Percentiles rank a stretch among this genome's conserved stretches.
phyloP scores from a whole-genome alignment of 1,284 basidiomycete species.

The Cutaneotrichosporon sp. region DNA sequence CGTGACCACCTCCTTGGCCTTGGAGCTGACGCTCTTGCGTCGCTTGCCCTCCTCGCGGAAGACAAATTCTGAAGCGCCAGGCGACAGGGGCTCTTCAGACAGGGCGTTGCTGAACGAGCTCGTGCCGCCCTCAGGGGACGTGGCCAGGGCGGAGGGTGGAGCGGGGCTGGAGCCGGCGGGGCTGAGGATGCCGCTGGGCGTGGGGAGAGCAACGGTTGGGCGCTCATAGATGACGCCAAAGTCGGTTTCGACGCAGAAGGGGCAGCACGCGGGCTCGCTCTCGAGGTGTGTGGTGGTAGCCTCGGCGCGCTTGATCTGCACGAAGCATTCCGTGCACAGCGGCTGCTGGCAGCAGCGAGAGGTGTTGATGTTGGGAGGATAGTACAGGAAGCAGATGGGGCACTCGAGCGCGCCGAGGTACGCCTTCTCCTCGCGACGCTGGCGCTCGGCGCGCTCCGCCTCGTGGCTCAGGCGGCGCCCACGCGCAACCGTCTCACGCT shows the following conservation, averaged over 20 bases:
- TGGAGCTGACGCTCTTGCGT: conserved; percentile 56
- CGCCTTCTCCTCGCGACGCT: conserved; percentile 67
- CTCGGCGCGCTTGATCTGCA: conserved; percentile 95
- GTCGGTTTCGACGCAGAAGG: conserved; percentile 94
- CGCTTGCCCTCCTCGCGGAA: conserved; percentile 40
- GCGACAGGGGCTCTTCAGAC: conserved; percentile 5
- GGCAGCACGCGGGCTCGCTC: conserved; percentile 92
- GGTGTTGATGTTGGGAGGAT: conserved; percentile 92
- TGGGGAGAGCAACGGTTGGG: conserved; percentile 54
- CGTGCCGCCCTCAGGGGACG: conserved; percentile 64
- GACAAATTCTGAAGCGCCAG: not conserved
- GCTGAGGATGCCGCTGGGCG: conserved; percentile 12
- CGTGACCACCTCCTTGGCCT: conserved; percentile 75
- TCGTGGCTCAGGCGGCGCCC: conserved; percentile 22
- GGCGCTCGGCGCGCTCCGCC: conserved; percentile 56
- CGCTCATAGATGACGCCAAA: conserved; percentile 91
- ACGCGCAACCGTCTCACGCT: conserved; percentile 31
- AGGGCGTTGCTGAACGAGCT: conserved; percentile 34
- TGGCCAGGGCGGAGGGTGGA: conserved; percentile 34
- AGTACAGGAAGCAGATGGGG: conserved; percentile 97
- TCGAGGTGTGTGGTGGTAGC: conserved; percentile 87
- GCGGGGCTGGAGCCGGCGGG: conserved; percentile 1
- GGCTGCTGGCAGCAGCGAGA: conserved; percentile 97
- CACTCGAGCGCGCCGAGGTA: conserved; percentile 91
- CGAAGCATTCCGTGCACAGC: conserved; percentile 99